Percentiles rank a stretch among this genome's conserved stretches.
These are phyloP conservation scores for Lodderomyces oxycetoniae DNA, from an alignment of 1,139 yeast species.

Conservation along the genomic window DNA sequence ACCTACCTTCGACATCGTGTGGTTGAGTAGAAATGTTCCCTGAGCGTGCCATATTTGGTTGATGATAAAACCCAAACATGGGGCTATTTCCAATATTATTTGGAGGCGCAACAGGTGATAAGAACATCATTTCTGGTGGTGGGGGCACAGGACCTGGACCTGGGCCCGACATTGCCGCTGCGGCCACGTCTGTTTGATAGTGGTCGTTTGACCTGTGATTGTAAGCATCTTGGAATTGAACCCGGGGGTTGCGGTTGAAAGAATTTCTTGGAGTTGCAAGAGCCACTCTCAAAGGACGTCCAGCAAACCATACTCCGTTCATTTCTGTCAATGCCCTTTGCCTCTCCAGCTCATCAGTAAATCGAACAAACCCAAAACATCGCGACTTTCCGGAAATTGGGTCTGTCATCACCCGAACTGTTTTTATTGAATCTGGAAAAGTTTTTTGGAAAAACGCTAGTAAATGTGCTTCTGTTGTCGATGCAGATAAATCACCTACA, in stretches of 20 bases:
- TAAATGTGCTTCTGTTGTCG: slow-evolving; percentile 66
- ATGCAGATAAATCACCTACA: slow-evolving; percentile 76
- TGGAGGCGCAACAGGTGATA: slow-evolving; percentile 12
- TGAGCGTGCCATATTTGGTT: slow-evolving; percentile 2
- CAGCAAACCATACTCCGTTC: slow-evolving; percentile 74
- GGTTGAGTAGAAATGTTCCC: no score
- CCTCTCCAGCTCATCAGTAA: slow-evolving; percentile 58
- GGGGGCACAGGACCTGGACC: slow-evolving; percentile 1
- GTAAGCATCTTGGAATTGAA: slow-evolving; percentile 5
- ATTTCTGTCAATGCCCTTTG: slow-evolving; percentile 62
- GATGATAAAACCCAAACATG: slow-evolving; percentile 10
- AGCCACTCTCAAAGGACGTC: slow-evolving; percentile 70
- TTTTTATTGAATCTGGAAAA: slow-evolving; percentile 57
- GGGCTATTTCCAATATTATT: slow-evolving; percentile 9
- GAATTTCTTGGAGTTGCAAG: slow-evolving; percentile 54
- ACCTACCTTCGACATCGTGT: no score
- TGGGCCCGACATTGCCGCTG: slow-evolving; percentile 2
- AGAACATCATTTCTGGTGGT: slow-evolving; percentile 17
- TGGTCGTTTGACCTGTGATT: slow-evolving; percentile 5
- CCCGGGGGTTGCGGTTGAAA: no score
- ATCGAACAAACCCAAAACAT: slow-evolving; percentile 74
- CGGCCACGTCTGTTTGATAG: slow-evolving; percentile 5
- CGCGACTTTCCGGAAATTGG: slow-evolving; percentile 67
- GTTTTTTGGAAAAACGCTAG: slow-evolving; percentile 61
- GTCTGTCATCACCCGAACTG: slow-evolving; percentile 74